Percentiles rank a stretch among this genome's conserved stretches.
These are phyloP conservation scores for Marchantia polymorpha DNA, from an alignment of 225 moss, liverwort and hornwort genomes.

Conservation along the genomic window DNA sequence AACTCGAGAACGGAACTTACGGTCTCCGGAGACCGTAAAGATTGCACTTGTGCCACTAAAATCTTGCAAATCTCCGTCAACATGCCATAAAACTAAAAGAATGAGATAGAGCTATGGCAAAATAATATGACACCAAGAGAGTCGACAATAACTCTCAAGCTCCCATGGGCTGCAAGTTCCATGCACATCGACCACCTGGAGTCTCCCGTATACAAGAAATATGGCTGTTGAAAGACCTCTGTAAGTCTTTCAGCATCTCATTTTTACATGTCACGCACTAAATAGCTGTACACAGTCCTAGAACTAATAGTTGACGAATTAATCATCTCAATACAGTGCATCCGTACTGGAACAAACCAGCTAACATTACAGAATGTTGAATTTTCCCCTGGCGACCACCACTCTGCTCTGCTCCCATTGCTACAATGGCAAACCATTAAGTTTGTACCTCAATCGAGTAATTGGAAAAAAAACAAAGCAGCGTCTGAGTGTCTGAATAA, in stretches of 20 bases:
- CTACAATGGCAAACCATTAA: neutral
- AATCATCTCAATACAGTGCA: slow-evolving; percentile 7
- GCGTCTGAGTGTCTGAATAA: neutral
- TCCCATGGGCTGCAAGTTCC: neutral
- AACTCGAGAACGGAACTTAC: no score
- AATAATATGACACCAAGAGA: neutral
- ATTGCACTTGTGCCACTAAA: neutral
- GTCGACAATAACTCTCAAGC: neutral
- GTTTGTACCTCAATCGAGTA: neutral
- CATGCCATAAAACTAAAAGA: neutral
- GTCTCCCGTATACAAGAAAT: neutral
- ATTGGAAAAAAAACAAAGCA: neutral
- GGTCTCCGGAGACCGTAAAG: neutral
- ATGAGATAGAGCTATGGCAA: neutral
- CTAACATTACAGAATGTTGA: neutral
- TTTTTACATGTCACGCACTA: slow-evolving; percentile 17
- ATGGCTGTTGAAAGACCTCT: slow-evolving; percentile 12
- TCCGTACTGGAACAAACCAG: slow-evolving; percentile 9
- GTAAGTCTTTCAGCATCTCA: slow-evolving; percentile 9
- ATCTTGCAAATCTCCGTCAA: neutral
- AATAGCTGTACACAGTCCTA: slow-evolving; percentile 18
- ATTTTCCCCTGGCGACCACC: neutral
- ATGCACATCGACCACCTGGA: slow-evolving; percentile 1
- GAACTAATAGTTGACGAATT: neutral
- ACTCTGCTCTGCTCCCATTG: neutral